Percentiles rank a stretch among this genome's conserved stretches.
These are phyloP conservation scores for Rubus idaeus DNA, from an alignment of 306 rosid genomes.

Conservation along the genomic window DNA sequence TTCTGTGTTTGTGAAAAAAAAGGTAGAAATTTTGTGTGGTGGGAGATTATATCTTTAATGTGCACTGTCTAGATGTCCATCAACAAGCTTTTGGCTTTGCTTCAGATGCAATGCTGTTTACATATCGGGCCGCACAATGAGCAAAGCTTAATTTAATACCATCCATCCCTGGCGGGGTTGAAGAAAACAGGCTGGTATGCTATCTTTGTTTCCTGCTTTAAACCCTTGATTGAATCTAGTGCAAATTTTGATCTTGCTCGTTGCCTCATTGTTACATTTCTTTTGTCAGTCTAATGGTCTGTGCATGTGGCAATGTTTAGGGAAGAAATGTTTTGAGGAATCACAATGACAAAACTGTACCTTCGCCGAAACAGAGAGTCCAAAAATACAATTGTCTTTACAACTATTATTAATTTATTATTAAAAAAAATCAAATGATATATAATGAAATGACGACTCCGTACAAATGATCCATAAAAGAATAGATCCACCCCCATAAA, in stretches of 20 bases:
- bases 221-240: background rate
- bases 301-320: background rate
- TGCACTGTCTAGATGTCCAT: background rate
- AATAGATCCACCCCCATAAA: background rate
- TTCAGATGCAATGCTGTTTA: background rate
- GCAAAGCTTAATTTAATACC: background rate
- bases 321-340: background rate
- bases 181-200: background rate
- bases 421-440: no score
- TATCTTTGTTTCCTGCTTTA: background rate
- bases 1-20: background rate
- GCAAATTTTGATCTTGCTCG: background rate
- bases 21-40: background rate
- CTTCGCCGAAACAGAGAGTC: background rate
- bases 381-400: background rate
- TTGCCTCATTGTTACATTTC: background rate
- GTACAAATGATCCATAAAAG: background rate
- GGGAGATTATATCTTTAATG: background rate
- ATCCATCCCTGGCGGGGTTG: background rate
- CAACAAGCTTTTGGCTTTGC: background rate
- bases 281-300: background rate
- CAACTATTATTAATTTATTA: background rate
- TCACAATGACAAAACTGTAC: background rate
- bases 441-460: no score
- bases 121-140: no score